A percentile compares a stretch with the other conserved stretches of the same genome.
These are phyloP conservation scores for Misopates orontium DNA, from an alignment of 257 asterid genomes.

Conservation along the genomic window DNA sequence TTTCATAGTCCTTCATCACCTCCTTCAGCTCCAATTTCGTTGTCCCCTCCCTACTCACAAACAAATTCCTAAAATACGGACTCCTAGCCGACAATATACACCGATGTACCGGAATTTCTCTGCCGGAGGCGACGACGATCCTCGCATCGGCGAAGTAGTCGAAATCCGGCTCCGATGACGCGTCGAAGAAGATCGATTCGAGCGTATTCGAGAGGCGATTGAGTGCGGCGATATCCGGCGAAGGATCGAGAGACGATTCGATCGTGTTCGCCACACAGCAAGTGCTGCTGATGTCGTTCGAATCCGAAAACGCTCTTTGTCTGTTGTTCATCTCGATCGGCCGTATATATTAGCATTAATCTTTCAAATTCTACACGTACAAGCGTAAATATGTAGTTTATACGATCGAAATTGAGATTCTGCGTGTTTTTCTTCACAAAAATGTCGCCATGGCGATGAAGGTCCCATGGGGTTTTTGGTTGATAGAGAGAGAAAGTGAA, in stretches of 20 bases:
- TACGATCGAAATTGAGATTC: neutral
- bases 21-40: conserved; percentile 63
- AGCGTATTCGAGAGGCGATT: conserved; percentile 65
- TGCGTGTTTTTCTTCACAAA: neutral
- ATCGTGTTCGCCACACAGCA: conserved; percentile 52
- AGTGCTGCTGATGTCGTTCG: conserved; percentile 68
- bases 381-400: neutral
- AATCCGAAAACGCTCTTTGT: conserved; percentile 60
- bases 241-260: conserved; percentile 34
- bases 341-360: neutral
- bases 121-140: conserved; percentile 52
- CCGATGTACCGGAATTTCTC: conserved; percentile 79
- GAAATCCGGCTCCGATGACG: conserved; percentile 53
- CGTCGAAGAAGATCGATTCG: conserved; percentile 58
- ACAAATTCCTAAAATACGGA: conserved; percentile 57
- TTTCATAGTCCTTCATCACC: conserved; percentile 63
- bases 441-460: neutral
- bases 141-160: conserved; percentile 81
- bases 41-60: conserved; percentile 40
- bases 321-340: conserved; percentile 43
- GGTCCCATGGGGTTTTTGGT: neutral
- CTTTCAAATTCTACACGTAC: neutral
- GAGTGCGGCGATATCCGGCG: conserved; percentile 50
- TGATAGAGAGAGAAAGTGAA: conserved; percentile 20
- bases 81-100: conserved; percentile 83